Percentiles rank a stretch among this genome's conserved stretches.
Conservation (phyloP, 202 grass and related monocot species). For the Setaria viridis region DNA sequence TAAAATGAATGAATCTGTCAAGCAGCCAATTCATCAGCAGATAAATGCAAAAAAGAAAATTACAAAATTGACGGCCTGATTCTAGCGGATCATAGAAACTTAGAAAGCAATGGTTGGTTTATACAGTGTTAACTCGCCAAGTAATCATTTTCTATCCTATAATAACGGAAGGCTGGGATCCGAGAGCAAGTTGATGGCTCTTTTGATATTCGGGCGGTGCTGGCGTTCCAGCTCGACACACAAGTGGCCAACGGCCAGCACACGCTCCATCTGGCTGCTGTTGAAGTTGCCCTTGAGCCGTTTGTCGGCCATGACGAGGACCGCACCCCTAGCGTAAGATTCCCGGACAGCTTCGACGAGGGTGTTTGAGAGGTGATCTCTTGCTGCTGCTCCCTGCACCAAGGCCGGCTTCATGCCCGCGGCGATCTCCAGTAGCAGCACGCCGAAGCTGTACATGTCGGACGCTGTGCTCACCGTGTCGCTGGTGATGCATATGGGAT, state of each 20-base stretch:
- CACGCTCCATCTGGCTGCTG: background rate
- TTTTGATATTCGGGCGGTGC: constrained; percentile 1
- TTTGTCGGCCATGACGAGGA: background rate
- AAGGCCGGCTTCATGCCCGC: background rate
- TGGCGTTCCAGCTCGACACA: background rate
- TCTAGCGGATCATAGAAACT: too few species aligned
- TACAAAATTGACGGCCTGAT: too few species aligned
- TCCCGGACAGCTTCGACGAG: background rate
- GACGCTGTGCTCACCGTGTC: background rate
- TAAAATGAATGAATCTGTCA: too few species aligned
- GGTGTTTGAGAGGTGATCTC: background rate
- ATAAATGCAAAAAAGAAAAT: too few species aligned
- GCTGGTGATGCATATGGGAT: too few species aligned
- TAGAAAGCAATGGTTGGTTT: too few species aligned
- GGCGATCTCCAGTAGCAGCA: constrained; percentile 76
- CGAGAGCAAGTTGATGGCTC: background rate
- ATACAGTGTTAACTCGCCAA: too few species aligned
- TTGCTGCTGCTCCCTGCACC: too few species aligned
- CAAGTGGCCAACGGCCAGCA: background rate
- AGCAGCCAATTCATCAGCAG: too few species aligned
- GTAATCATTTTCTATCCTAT: too few species aligned
- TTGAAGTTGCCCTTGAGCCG: background rate
- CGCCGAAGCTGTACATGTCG: constrained; percentile 88
- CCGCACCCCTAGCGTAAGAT: background rate
- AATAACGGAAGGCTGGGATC: background rate